Percentiles rank a stretch among this genome's conserved stretches.
phyloP scores from a whole-genome alignment of 805 yeast species.

The Kuraishia ogatae region DNA sequence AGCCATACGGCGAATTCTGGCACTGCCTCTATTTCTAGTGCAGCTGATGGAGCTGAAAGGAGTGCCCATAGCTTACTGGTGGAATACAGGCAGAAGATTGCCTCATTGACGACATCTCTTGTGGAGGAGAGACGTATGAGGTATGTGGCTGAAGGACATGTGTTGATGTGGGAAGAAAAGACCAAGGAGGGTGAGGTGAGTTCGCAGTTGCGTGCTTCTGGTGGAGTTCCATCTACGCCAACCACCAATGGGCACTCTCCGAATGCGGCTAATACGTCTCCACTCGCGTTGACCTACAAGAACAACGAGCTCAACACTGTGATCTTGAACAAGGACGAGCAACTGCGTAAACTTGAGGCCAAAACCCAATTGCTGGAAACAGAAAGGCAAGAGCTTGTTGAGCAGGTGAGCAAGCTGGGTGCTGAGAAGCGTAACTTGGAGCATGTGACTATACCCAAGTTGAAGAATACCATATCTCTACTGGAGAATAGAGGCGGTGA shows the following conservation, averaged over 20 bases:
- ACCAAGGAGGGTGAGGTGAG: background rate
- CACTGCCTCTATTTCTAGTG: background rate
- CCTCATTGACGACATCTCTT: conserved; percentile 45
- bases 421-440: conserved; percentile 33
- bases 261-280: conserved; percentile 41
- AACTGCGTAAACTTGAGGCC: conserved; percentile 35
- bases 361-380: conserved; percentile 30
- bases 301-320: conserved; percentile 43
- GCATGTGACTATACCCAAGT: conserved; percentile 33
- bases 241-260: conserved; percentile 8
- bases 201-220: background rate
- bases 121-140: conserved; percentile 59
- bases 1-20: background rate
- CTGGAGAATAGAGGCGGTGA: conserved; percentile 1
- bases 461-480: conserved; percentile 32
- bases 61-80: background rate
- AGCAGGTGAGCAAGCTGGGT: conserved; percentile 29
- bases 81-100: conserved; percentile 24
- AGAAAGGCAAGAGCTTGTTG: conserved; percentile 27
- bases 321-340: conserved; percentile 38
- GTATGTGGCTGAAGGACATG: conserved; percentile 64
- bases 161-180: conserved; percentile 35
- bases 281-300: conserved; percentile 47
- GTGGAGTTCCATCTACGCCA: background rate
- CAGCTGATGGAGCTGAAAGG: background rate